phyloP scores from a whole-genome alignment of 495 filamentous ascomycete species.

The Xylaria curta region DNA sequence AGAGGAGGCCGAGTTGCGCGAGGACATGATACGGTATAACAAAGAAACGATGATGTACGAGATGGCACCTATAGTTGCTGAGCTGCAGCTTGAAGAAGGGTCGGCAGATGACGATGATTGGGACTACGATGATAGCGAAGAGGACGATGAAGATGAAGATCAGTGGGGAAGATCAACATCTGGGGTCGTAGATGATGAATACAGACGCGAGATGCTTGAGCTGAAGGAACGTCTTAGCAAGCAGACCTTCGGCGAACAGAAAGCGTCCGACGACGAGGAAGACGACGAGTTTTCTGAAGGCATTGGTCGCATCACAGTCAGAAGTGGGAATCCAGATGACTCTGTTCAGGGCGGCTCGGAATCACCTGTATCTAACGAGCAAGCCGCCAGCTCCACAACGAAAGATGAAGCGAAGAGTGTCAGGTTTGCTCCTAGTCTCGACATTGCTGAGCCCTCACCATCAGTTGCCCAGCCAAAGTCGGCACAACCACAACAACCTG shows the following conservation, averaged over 20 bases:
- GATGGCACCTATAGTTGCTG: conserved; percentile 89
- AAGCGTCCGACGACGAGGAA: conserved; percentile 28
- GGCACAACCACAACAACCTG: conserved; percentile 39
- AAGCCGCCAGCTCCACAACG: conserved; percentile 4
- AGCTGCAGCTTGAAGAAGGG: conserved; percentile 82
- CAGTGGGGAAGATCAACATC: conserved; percentile 71
- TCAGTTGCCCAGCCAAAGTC: conserved; percentile 38
- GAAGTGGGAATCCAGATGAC: conserved; percentile 23
- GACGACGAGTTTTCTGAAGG: conserved; percentile 42
- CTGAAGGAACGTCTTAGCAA: conserved; percentile 72
- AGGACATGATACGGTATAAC: conserved; percentile 91
- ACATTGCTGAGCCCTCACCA: conserved; percentile 64
- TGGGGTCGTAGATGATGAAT: conserved; percentile 68
- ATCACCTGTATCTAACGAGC: neutral
- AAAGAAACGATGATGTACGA: conserved; percentile 65
- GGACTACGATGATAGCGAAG: conserved; percentile 62
- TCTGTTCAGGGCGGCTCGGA: neutral
- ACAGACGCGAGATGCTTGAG: conserved; percentile 73
- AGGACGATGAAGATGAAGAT: conserved; percentile 61
- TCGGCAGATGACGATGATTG: conserved; percentile 58
- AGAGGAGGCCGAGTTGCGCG: conserved; percentile 81
- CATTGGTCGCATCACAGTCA: conserved; percentile 48
- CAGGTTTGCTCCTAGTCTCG: conserved; percentile 74
- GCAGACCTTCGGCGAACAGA: conserved; percentile 30
- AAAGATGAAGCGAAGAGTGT: conserved; percentile 65